Percentiles rank a stretch among this genome's conserved stretches.
Evolutionary conservation across 139 green algal species (phyloP).

Genomic region (Chlamydomonas sphaeroides): DNA sequence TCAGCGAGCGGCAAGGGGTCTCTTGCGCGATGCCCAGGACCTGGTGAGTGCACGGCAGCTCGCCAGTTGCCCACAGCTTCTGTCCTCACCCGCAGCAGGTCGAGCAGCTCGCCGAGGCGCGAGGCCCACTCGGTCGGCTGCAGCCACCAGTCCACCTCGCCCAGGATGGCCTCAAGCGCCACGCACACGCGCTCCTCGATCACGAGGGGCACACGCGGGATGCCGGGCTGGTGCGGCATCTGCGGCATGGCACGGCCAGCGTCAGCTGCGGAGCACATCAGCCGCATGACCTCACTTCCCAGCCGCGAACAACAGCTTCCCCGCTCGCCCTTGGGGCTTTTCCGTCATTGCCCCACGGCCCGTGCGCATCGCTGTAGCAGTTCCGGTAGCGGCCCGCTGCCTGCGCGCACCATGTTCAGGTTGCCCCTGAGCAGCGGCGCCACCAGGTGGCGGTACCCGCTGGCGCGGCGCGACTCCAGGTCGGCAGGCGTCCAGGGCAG

Average conservation of each 20-base stretch:
- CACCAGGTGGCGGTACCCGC: conserved; percentile 71
- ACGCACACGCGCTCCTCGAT: conserved; percentile 58
- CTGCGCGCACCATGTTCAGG: conserved; percentile 38
- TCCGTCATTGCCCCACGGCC: too few species aligned
- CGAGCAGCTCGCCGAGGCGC: conserved; percentile 24
- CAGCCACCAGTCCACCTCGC: conserved; percentile 69
- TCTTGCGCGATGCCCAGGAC: too few species aligned
- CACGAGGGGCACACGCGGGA: conserved; percentile 22
- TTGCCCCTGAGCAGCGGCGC: conserved; percentile 77
- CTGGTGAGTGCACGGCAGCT: background rate
- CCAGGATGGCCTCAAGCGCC: conserved; percentile 63
- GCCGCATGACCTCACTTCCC: too few species aligned
- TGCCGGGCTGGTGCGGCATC: conserved; percentile 32
- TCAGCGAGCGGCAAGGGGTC: too few species aligned
- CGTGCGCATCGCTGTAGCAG: too few species aligned
- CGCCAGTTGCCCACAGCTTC: background rate
- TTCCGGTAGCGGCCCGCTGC: too few species aligned
- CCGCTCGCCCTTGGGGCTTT: too few species aligned
- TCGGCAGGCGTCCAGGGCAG: conserved; percentile 15
- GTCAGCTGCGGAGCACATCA: too few species aligned
- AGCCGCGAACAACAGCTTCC: too few species aligned
- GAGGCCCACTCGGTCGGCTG: background rate
- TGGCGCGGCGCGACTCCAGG: conserved; percentile 51
- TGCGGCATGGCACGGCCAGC: too few species aligned
- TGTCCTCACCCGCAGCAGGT: conserved; percentile 15